Base-by-base conservation (phyloP, 2,329 filamentous ascomycete genomes). In the Chalara sp. region DNA sequence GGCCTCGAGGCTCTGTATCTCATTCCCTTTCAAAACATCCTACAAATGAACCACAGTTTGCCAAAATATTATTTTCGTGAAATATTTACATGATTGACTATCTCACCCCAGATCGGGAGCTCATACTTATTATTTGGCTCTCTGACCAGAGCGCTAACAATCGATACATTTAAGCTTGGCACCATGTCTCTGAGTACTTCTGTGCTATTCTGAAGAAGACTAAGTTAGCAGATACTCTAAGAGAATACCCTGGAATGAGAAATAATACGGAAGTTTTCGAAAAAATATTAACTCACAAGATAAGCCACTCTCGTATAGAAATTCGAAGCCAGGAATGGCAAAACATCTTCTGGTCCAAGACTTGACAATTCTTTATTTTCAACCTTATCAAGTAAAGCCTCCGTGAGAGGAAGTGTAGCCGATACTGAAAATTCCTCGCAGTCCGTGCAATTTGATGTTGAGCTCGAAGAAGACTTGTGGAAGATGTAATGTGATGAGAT, bases 361-460 rank as follows among this genome's bases (percentile, higher is more conserved):
- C 61, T 60, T 7, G 58, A 53, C 8, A 68, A 51, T 32, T 63
- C 55, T 6, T 62, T 62, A 6, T 58, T 60, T 10, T 66, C 55
- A 37, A 47, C 49, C 6, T 53, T 58, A 40, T 67, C 61, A 13
- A 67, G 46, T 7, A 73, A 56, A 12, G 62, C 65, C 1, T 63
- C 60, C 0, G 71, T 72, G 5, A 73, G 53, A 1, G 63, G 67
- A 5, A 73, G 65, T 32, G 65, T 69, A 13, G 69, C 70, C 4
- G 70, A 68, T 32, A 73, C 63, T 11, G 63, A 48, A 5, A 64
- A 63, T 62, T 66, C 59, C 49, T 63, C 58, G 48, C 64, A 70
- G 57, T 63, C 51, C 8, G 61, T 63, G 52, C 62, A 62, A 5
- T 51, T 48, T 6, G 55, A 50, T 12, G 69, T 61, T 32, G 65